phyloP scores from a whole-genome alignment of 1,284 basidiomycete genomes.

The Golubevia sp. region DNA sequence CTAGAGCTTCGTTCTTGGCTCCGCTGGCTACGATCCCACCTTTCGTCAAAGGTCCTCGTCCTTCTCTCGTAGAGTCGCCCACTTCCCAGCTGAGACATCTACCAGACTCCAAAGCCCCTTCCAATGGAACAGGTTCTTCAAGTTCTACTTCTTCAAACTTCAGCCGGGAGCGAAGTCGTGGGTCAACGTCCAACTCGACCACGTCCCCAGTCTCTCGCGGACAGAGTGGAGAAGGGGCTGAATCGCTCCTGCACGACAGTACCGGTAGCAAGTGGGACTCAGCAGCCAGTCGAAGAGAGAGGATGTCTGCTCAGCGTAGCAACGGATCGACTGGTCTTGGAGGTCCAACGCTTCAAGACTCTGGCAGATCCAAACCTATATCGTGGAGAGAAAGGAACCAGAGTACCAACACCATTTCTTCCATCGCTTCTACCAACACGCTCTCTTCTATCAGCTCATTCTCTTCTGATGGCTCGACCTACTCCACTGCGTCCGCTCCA shows the following conservation, averaged over 20 bases:
- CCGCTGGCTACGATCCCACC: conserved; percentile 13
- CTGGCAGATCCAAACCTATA: conserved; percentile 23
- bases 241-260: no score
- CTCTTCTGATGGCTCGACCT: conserved; percentile 32
- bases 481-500: conserved; percentile 38
- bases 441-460: conserved; percentile 19
- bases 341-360: conserved; percentile 13
- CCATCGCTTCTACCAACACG: conserved; percentile 15
- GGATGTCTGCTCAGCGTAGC: conserved; percentile 33
- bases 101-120: conserved; percentile 1
- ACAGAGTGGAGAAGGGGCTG: no score
- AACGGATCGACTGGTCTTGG: no score
- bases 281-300: conserved; percentile 30
- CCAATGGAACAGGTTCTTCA: conserved; percentile 2
- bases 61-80: background rate
- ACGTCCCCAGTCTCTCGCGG: no score
- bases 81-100: background rate
- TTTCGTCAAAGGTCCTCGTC: conserved; percentile 11
- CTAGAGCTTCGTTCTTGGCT: background rate
- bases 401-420: conserved; percentile 19
- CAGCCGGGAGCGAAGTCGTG: no score
- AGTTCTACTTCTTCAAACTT: no score
- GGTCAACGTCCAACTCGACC: no score
- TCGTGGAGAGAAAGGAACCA: conserved; percentile 40
- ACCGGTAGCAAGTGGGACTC: conserved; percentile 22